Evolutionary conservation across 192 early-diverging fungal species (phyloP).

Genomic region (Backusella parvicylindrica): DNA sequence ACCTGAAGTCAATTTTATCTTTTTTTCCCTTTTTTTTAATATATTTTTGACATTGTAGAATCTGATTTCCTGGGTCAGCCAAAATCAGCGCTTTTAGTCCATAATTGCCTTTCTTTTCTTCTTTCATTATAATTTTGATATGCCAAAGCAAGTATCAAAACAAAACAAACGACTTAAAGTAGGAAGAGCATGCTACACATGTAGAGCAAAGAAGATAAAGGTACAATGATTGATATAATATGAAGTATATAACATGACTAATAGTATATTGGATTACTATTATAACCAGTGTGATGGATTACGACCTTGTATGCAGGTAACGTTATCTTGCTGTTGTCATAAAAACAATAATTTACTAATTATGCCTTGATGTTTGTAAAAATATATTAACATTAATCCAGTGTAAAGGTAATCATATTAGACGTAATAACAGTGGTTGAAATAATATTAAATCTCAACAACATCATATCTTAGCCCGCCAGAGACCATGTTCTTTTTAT

Average conservation of each 20-base stretch:
- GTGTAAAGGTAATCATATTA: constrained; percentile 19
- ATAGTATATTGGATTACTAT: background rate
- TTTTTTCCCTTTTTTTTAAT: constrained; percentile 3
- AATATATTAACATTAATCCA: background rate
- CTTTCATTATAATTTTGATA: background rate
- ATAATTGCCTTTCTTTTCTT: background rate
- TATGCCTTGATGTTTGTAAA: background rate
- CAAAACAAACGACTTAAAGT: constrained; percentile 16
- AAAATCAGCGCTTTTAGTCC: background rate
- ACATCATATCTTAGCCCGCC: constrained; percentile 18
- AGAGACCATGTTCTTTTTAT: constrained; percentile 27
- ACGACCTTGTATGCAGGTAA: constrained; percentile 28
- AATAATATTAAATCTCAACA: constrained; percentile 5
- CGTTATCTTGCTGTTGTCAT: background rate
- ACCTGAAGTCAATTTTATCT: background rate
- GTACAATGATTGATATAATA: background rate
- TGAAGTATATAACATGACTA: background rate
- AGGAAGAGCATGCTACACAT: constrained; percentile 19
- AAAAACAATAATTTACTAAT: background rate
- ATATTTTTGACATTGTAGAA: background rate
- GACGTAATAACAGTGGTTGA: background rate
- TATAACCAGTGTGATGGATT: constrained; percentile 24
- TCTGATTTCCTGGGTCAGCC: background rate
- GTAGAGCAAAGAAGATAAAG: constrained; percentile 22
- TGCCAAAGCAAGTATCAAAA: constrained; percentile 1